phyloP scores from a whole-genome alignment of 208 protist species.

The Trypanosoma avium region DNA sequence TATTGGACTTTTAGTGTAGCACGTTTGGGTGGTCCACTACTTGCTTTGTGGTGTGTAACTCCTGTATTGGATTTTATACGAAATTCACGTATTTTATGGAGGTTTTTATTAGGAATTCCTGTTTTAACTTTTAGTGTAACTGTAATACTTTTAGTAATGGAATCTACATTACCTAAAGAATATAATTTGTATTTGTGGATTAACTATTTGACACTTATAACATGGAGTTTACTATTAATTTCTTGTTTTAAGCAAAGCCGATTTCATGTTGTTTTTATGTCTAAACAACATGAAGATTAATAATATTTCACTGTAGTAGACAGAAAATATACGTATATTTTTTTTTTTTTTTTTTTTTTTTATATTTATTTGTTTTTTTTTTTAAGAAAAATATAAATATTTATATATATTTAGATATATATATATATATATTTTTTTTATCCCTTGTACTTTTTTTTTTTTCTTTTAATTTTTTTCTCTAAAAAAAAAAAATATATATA shows the following conservation, averaged over 20 bases:
- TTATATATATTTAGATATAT: not conserved
- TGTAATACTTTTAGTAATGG: constrained; percentile 23
- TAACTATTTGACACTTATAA: constrained; percentile 20
- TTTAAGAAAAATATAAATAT: not conserved
- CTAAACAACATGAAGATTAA: constrained; percentile 46
- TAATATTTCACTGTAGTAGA: too few species aligned
- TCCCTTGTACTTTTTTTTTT: not conserved
- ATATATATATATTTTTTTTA: constrained; percentile 1
- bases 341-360: not conserved
- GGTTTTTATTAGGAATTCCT: constrained; percentile 37
- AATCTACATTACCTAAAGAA: not conserved
- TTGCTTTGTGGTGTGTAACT: constrained; percentile 57
- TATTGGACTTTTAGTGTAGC: constrained; percentile 65
- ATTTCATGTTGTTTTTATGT: constrained; percentile 25
- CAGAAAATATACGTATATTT: not conserved
- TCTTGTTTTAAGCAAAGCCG: constrained; percentile 35
- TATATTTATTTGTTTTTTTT: not conserved
- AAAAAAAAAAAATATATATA: not conserved
- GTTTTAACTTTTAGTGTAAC: constrained; percentile 24
- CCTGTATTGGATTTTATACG: constrained; percentile 56
- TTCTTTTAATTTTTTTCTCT: not conserved
- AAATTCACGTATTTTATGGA: constrained; percentile 34
- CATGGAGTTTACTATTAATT: constrained; percentile 30
- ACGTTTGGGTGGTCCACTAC: constrained; percentile 43
- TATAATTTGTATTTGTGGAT: constrained; percentile 20